These are phyloP conservation scores for Epichloe hybrida DNA, from an alignment of 2,329 filamentous ascomycete species.

Conservation along the genomic window DNA sequence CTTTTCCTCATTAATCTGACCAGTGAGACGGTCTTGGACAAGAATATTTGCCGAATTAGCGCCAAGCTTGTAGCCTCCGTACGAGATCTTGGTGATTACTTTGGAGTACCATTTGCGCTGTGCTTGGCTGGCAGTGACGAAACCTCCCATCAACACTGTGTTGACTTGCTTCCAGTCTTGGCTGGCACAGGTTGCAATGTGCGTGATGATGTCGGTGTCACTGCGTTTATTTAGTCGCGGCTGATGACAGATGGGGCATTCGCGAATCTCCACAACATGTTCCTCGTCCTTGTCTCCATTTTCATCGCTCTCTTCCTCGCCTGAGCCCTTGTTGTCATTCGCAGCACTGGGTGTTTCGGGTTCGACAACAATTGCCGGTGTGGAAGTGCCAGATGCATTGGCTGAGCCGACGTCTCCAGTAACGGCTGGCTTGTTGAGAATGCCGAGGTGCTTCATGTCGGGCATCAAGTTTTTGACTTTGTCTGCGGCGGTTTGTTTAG, in stretches of 20 bases:
- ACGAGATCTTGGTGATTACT: constrained; percentile 95
- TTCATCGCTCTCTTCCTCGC: constrained; percentile 60
- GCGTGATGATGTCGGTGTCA: constrained; percentile 96
- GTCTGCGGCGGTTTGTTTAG: constrained; percentile 33
- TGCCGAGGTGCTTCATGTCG: constrained; percentile 29
- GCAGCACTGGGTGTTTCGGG: constrained; percentile 28
- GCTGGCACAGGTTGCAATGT: constrained; percentile 94
- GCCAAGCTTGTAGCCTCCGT: constrained; percentile 91
- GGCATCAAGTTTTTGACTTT: constrained; percentile 35
- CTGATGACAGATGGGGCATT: constrained; percentile 96
- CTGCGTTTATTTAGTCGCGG: constrained; percentile 85
- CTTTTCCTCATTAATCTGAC: constrained; percentile 95
- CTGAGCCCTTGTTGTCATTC: constrained; percentile 48
- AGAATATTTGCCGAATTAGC: constrained; percentile 98
- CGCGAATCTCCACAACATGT: constrained; percentile 89
- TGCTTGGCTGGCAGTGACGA: constrained; percentile 92
- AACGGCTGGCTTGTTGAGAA: constrained; percentile 17
- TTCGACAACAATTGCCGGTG: constrained; percentile 20
- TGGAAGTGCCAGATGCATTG: constrained; percentile 21
- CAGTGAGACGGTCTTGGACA: constrained; percentile 88
- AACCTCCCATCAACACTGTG: constrained; percentile 91
- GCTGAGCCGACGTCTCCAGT: constrained; percentile 12
- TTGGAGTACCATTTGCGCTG: constrained; percentile 99
- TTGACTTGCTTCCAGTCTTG: constrained; percentile 97
- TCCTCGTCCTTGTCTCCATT: constrained; percentile 71